Evolutionary conservation across 306 rosid genomes (phyloP), one percentile per base, ranked within the genome.

Genomic region (Geum urbanum): DNA sequence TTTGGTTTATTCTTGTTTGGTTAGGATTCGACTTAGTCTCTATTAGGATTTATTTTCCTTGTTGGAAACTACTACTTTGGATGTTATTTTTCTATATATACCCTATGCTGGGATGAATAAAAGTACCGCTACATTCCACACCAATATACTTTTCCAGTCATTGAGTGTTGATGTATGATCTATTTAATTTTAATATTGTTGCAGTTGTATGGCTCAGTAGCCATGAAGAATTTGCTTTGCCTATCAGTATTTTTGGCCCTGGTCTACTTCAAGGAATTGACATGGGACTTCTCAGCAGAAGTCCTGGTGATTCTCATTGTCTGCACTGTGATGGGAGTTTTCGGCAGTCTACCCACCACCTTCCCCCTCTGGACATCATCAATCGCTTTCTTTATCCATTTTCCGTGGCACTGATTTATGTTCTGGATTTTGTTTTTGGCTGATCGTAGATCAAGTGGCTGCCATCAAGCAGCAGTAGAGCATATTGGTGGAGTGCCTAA

Each of bases 201-300:
- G 92, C 90, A 95, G 99, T 39, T 95, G 54, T 95, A 89, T 59
- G 99, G 99, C 47, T 91, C 96, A 45, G 99, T 74, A 22, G 89
- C 99, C 20, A 95, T 89, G 97, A 95, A 89, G 59, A 95, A 95
- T 54, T 87, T 91, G 40, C 92, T 95, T n/a, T 95, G 92, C 80
- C 86, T 91, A 37, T 87, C 97, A 0, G 99, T 95, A 5, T 91
- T 91, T 85, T 83, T 95, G 79, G 97, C 96, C 50, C 85, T 91
- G 8, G 97, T 95, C 14, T 95, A 95, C 53, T 39, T 11, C 14
- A 79, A 96, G 72, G 99, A 84, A 69, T 79, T 91, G 83, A 80
- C 90, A 58, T 95, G 99, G 99, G 83, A 95, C 77, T 95, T 95
- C 84, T 87, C 97, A 12, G 78, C 96, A 0, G 97, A 89, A 83